A percentile compares a stretch with the other conserved stretches of the same genome.
These are phyloP conservation scores for Periconia digitata DNA, from an alignment of 2,329 filamentous ascomycete genomes.

Conservation along the genomic window DNA sequence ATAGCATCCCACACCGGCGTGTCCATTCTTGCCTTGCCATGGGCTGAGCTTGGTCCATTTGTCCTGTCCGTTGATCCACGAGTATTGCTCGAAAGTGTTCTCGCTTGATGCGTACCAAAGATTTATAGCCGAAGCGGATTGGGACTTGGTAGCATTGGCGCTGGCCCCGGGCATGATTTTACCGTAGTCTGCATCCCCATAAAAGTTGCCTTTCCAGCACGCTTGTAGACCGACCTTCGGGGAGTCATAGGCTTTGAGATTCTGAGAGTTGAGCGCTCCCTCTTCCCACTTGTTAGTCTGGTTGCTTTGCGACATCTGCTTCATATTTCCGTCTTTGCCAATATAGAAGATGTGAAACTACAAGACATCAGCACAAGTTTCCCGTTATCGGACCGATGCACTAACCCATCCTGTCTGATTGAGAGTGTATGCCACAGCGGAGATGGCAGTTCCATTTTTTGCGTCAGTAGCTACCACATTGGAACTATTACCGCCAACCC, in stretches of 20 bases:
- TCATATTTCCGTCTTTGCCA: constrained; percentile 41
- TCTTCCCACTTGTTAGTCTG: constrained; percentile 41
- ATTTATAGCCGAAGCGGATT: constrained; percentile 44
- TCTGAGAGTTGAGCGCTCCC: constrained; percentile 64
- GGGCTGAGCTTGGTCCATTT: constrained; percentile 40
- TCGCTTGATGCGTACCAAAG: constrained; percentile 48
- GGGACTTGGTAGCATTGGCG: constrained; percentile 23
- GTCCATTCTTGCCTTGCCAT: constrained; percentile 45
- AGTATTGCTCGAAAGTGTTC: constrained; percentile 45
- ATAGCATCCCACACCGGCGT: constrained; percentile 49
- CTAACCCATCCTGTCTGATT: constrained; percentile 42
- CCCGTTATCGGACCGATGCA: background rate
- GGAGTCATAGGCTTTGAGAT: constrained; percentile 83
- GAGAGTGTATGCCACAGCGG: constrained; percentile 45
- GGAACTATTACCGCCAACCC: constrained; percentile 43
- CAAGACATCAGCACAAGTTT: background rate
- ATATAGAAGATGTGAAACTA: constrained; percentile 48
- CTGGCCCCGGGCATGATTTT: constrained; percentile 39
- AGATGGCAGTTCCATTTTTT: constrained; percentile 48
- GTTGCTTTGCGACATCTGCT: constrained; percentile 45
- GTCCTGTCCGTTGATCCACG: constrained; percentile 43
- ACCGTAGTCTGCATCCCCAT: constrained; percentile 40
- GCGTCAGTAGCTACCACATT: constrained; percentile 46
- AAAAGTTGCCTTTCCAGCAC: constrained; percentile 71
- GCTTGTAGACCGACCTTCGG: constrained; percentile 87